Base-by-base conservation (phyloP, 2,329 filamentous ascomycete genomes). In the Beauveria brongniartii region DNA sequence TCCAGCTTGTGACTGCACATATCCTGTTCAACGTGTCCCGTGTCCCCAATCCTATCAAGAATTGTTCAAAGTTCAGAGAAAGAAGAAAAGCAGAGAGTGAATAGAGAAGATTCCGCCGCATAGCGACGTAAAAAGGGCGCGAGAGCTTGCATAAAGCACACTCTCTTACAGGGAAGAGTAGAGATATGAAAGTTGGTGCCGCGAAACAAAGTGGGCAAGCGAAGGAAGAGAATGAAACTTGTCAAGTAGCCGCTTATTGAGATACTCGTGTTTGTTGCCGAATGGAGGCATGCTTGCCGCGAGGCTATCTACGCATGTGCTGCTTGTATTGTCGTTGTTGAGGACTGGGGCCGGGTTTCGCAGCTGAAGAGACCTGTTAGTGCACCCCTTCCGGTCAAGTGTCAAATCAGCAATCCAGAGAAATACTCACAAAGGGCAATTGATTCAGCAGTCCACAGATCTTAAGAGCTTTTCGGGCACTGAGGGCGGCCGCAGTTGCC, bases 401-500 rank as follows among this genome's bases (percentile, higher is more conserved):
- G 7, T 18, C 30, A 24, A 14, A 8, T 18, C 34, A 5, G 16
- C 5, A 50, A 24, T 37, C 5, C 1, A 14, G 4, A 22, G 3
- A 18, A 2, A 28, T 4, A 22, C 34, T 28, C 22, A 58, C 57
- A 52, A 46, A 46, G 14, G 28, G 46, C 55, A 14, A 30, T 30
- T 47, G 18, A 41, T 28, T 20, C 14, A 47, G 14, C 40, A 20
- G 28, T 7, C 37, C 20, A 28, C 18, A 16, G 14, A 20, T 5
- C 26, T 50, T 30, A 55, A 18, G 53, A 57, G 63, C 60, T 26
- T 55, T 65, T 62, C 34, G 69, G 70, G 62, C 73, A 74, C 54
- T 64, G 43, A 44, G 68, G 43, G 24, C 70, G 70, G 10, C 63
- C 59, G 64, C 73, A 75, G 53, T 69, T 69, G 24, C 72, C 73